Evolutionary conservation across 306 rosid species (phyloP).

Genomic region (Hippophae rhamnoides): DNA sequence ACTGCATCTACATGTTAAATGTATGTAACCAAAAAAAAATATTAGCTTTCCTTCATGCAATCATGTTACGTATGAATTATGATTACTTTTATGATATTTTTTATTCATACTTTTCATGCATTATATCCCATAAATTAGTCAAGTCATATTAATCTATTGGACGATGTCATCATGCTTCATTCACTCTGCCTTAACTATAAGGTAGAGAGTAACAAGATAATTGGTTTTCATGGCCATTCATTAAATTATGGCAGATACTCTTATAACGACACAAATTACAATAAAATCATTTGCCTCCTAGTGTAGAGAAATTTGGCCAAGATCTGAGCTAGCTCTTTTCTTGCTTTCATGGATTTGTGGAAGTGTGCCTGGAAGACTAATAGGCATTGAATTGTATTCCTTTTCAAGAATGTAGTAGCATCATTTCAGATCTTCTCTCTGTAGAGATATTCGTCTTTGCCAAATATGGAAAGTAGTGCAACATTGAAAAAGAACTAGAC

Average conservation of each 20-base stretch:
- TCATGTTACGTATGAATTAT: too few species aligned
- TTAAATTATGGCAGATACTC: too few species aligned
- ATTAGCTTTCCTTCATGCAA: too few species aligned
- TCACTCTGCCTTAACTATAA: too few species aligned
- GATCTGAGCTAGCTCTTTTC: constrained; percentile 72
- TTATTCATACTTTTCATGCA: background rate
- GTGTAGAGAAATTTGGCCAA: constrained; percentile 55
- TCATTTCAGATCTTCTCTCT: constrained; percentile 71
- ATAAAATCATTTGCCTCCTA: constrained; percentile 27
- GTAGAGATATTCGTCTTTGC: constrained; percentile 63
- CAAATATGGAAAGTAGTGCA: constrained; percentile 74
- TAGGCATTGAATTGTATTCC: constrained; percentile 95
- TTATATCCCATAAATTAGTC: background rate
- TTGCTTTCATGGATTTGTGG: constrained; percentile 81
- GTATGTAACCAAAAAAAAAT: too few species aligned
- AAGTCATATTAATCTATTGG: too few species aligned
- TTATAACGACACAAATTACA: too few species aligned
- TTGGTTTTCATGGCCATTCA: too few species aligned
- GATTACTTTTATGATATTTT: too few species aligned
- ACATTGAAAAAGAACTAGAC: constrained; percentile 78
- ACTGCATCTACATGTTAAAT: background rate
- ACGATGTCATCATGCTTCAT: too few species aligned
- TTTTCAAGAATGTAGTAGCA: constrained; percentile 75
- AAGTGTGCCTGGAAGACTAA: constrained; percentile 79
- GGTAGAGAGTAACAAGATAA: too few species aligned